These are phyloP conservation scores for Licmophora abbreviata DNA, from an alignment of 108 stramenopile species.

Conservation along the genomic window DNA sequence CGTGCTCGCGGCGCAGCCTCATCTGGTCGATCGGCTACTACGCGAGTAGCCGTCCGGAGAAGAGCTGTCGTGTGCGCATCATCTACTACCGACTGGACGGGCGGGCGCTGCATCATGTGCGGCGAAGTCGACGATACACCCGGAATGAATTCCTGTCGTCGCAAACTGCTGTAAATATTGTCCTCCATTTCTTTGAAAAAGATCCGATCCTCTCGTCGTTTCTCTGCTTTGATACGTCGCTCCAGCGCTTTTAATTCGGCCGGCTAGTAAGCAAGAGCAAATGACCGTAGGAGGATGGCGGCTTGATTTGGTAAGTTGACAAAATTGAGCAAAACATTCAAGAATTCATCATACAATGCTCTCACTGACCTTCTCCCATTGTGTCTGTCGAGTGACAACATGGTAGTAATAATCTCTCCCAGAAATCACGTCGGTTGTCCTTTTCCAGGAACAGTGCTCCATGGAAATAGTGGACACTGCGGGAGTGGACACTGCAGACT, in stretches of 20 bases:
- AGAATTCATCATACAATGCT: not conserved
- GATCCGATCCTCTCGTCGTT: slow-evolving; percentile 6
- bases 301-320: not conserved
- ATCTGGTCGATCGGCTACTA: slow-evolving; percentile 5
- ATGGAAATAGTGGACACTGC: too few species aligned
- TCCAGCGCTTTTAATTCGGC: slow-evolving; percentile 23
- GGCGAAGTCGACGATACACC: not conserved
- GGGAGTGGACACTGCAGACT: too few species aligned
- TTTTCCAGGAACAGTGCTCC: too few species aligned
- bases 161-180: not conserved
- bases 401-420: slow-evolving; percentile 66
- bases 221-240: slow-evolving; percentile 11
- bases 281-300: not conserved
- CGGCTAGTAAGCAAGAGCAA: slow-evolving; percentile 5
- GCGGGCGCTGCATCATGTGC: not conserved
- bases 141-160: slow-evolving; percentile 1
- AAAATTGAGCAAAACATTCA: not conserved
- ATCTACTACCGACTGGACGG: not conserved
- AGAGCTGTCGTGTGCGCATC: slow-evolving; percentile 17
- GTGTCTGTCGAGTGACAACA: slow-evolving; percentile 34
- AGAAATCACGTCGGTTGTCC: slow-evolving; percentile 43
- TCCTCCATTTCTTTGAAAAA: slow-evolving; percentile 47
- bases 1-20: slow-evolving; percentile 14
- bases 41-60: slow-evolving; percentile 19
- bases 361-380: slow-evolving; percentile 65